phyloP scores from a whole-genome alignment of 208 protist genomes.

The Trypanosoma avium region DNA sequence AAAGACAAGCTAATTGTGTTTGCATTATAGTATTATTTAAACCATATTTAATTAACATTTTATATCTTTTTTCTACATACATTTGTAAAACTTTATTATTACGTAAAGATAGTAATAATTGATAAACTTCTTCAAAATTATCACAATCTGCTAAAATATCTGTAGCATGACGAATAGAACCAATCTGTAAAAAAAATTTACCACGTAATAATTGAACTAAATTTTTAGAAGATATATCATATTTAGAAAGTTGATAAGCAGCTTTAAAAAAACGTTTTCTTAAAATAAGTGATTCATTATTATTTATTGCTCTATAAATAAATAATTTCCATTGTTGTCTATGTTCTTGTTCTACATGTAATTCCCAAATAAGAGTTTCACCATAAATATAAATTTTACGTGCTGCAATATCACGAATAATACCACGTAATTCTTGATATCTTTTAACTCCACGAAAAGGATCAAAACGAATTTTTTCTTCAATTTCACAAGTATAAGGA shows the following conservation, averaged over 20 bases:
- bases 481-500: slow-evolving; percentile 70
- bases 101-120: slow-evolving; percentile 32
- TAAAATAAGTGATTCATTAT: slow-evolving; percentile 25
- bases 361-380: slow-evolving; percentile 46
- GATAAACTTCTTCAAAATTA: slow-evolving; percentile 62
- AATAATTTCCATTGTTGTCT: slow-evolving; percentile 78
- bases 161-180: slow-evolving; percentile 30
- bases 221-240: slow-evolving; percentile 21
- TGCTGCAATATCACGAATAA: slow-evolving; percentile 47
- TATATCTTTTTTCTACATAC: slow-evolving; percentile 57
- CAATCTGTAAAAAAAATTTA: slow-evolving; percentile 51
- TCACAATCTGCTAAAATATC: slow-evolving; percentile 60
- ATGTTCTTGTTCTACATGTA: slow-evolving; percentile 63
- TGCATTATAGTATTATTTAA: neutral
- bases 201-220: slow-evolving; percentile 43
- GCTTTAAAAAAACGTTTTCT: slow-evolving; percentile 61
- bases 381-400: slow-evolving; percentile 61
- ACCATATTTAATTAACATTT: slow-evolving; percentile 20
- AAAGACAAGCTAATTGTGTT: slow-evolving; percentile 32
- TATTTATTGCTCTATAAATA: slow-evolving; percentile 60
- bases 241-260: slow-evolving; percentile 48
- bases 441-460: slow-evolving; percentile 43
- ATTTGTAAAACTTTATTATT: slow-evolving; percentile 28
- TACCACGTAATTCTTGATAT: slow-evolving; percentile 27
- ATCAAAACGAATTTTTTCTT: slow-evolving; percentile 69